phyloP scores from a whole-genome alignment of 2,329 filamentous ascomycete genomes.

The Microdochium paspali region DNA sequence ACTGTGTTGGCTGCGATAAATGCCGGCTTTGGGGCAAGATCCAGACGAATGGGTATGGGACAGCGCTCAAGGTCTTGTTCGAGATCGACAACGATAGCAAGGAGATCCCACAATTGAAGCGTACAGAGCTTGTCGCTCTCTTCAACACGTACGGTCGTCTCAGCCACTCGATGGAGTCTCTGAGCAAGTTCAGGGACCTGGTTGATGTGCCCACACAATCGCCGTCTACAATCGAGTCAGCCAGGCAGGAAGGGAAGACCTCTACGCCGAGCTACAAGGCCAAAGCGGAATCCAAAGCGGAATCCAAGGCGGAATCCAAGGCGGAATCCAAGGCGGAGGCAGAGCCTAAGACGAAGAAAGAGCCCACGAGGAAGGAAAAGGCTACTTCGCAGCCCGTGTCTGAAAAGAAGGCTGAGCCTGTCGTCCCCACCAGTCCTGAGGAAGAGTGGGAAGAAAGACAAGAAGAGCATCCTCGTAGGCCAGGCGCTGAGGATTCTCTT shows the following conservation, averaged over 20 bases:
- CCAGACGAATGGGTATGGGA: constrained; percentile 89
- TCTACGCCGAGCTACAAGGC: too few relatives aligned
- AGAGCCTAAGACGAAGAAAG: neutral
- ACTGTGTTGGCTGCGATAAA: constrained; percentile 97
- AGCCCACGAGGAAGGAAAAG: constrained; percentile 10
- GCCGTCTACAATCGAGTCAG: too few relatives aligned
- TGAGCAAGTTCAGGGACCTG: constrained; percentile 61
- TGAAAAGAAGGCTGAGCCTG: constrained; percentile 13
- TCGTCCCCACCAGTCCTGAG: constrained; percentile 1
- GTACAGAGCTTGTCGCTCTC: constrained; percentile 87
- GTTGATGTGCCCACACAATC: constrained; percentile 20
- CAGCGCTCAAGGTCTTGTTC: constrained; percentile 90
- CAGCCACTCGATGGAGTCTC: constrained; percentile 67
- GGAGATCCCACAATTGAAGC: constrained; percentile 61
- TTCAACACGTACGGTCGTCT: constrained; percentile 91
- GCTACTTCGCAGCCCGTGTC: constrained; percentile 11
- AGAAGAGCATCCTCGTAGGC: constrained; percentile 14
- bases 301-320: too few relatives aligned
- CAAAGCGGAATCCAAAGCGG: too few relatives aligned
- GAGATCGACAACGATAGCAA: constrained; percentile 68
- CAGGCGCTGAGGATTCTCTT: constrained; percentile 13
- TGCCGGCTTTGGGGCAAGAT: constrained; percentile 97
- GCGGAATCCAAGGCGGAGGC: too few relatives aligned
- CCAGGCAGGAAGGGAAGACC: too few relatives aligned
- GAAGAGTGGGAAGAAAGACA: constrained; percentile 12